Evolutionary conservation across 2,329 filamentous ascomycete genomes (phyloP), one percentile per base, ranked within the genome.

Genomic region (Aspergillus sp.): DNA sequence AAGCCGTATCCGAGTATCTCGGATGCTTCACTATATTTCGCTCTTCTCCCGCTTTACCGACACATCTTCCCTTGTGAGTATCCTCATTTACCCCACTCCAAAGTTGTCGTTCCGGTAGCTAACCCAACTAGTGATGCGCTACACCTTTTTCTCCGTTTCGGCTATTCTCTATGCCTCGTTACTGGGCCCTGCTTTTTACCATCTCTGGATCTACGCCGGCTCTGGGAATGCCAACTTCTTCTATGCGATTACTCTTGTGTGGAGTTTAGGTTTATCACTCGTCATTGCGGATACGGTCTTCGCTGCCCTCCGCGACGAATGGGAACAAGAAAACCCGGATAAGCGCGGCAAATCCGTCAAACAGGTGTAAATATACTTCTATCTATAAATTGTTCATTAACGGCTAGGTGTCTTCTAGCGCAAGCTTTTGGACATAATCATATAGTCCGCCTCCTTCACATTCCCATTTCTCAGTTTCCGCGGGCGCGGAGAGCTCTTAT

Each of bases 151-250:
- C 61, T 88, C 91, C 11, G 84, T 90, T 1, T 87, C 92, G 0
- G 90, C 90, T 2, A 82, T 99, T 40, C 79, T 98, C 9, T 99
- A 99, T 74, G 88, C 91, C 23, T 89, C 88, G 3, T 88, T 96
- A 61, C 83, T 99, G 0, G 95, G 95, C 0, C 95, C 95, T 1
- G 92, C 93, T 0, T 99, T 99, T 72, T 96, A 98, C 73, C 88
- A 99, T 71, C 80, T 99, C 5, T 99, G 95, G 95, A 93, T 99
- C 57, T 99, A 98, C 70, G 95, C 95, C 2, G 95, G 95, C 50
- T 96, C 92, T 56, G 95, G 95, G 27, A 99, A 99, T 69, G 95
- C 95, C 58, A 99, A 99, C 73, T 99, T 99, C 79, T 99, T 99
- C 78, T 99, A 99, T 72, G 95, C 95, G 64, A 98, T 99, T 68